phyloP scores from a whole-genome alignment of 192 early-diverging fungal species.

The Coemansia sp. region DNA sequence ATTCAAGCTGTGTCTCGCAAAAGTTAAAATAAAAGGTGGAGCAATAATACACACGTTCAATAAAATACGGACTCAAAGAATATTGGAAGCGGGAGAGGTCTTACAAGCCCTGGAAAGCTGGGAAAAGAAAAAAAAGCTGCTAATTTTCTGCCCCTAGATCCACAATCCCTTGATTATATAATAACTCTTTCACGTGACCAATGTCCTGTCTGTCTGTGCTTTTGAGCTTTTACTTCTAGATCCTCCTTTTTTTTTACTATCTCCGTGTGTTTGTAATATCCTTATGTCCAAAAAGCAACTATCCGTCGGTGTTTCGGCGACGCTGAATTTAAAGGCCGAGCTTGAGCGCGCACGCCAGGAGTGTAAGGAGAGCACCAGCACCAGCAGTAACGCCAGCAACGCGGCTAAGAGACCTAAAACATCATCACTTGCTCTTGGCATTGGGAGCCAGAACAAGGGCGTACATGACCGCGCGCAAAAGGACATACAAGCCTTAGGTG shows the following conservation, averaged over 20 bases:
- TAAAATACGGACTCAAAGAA: background rate
- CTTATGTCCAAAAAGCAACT: slow-evolving; percentile 26
- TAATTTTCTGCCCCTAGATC: slow-evolving; percentile 2
- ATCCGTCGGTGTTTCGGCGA: slow-evolving; percentile 27
- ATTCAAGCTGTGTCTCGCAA: slow-evolving; percentile 6
- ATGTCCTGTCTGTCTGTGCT: background rate
- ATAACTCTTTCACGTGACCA: background rate
- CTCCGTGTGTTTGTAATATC: background rate
- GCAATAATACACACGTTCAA: slow-evolving; percentile 5
- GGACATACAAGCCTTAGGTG: slow-evolving; percentile 22
- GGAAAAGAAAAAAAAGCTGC: slow-evolving; percentile 6
- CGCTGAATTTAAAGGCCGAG: slow-evolving; percentile 36
- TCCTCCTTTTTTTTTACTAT: background rate
- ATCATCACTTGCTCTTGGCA: background rate
- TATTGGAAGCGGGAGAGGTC: background rate
- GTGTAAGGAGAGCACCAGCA: slow-evolving; percentile 16
- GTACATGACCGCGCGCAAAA: slow-evolving; percentile 25
- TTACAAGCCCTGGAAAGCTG: background rate
- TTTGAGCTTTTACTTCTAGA: background rate
- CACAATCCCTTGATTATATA: background rate
- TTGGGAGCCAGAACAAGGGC: slow-evolving; percentile 31
- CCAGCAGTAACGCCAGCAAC: slow-evolving; percentile 8
- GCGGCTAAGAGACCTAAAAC: slow-evolving; percentile 3
- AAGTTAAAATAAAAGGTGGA: background rate
- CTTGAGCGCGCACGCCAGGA: slow-evolving; percentile 36